Conservation (phyloP, 2,329 filamentous ascomycete species). For the Endothia cerciana region DNA sequence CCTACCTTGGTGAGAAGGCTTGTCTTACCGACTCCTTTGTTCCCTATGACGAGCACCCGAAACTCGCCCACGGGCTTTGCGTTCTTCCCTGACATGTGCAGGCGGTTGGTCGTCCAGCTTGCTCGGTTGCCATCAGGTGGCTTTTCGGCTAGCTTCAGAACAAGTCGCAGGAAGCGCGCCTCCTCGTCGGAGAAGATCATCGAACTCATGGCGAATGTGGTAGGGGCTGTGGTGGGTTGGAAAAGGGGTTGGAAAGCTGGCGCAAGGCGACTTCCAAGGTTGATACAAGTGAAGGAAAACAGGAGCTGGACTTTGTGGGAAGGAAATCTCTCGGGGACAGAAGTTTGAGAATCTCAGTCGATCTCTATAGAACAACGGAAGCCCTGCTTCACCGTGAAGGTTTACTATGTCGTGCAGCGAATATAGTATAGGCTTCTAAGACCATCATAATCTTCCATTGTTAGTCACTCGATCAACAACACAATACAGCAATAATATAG, state of each 20-base stretch:
- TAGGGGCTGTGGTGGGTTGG: too few relatives aligned
- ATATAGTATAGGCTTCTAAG: neutral
- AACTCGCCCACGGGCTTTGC: constrained; percentile 40
- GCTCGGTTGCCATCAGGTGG: constrained; percentile 32
- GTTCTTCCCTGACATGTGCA: constrained; percentile 19
- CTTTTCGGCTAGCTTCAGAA: constrained; percentile 45
- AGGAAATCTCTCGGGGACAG: neutral
- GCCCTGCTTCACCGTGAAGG: neutral
- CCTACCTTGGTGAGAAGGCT: constrained; percentile 44
- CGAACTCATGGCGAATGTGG: constrained; percentile 33
- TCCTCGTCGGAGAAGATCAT: constrained; percentile 46
- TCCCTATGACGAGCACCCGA: constrained; percentile 44
- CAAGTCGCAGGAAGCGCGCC: constrained; percentile 44
- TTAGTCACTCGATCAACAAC: neutral
- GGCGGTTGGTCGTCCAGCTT: constrained; percentile 18
- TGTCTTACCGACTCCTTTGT: constrained; percentile 47
- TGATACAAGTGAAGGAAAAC: neutral
- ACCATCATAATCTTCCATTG: neutral
- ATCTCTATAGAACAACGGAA: neutral
- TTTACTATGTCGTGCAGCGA: neutral
- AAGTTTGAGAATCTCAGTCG: neutral
- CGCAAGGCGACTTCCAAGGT: neutral
- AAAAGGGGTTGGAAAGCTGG: neutral
- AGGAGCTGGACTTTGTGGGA: neutral
- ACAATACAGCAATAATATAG: neutral